Conservation (phyloP, 805 yeast species). For the Candida pini region DNA sequence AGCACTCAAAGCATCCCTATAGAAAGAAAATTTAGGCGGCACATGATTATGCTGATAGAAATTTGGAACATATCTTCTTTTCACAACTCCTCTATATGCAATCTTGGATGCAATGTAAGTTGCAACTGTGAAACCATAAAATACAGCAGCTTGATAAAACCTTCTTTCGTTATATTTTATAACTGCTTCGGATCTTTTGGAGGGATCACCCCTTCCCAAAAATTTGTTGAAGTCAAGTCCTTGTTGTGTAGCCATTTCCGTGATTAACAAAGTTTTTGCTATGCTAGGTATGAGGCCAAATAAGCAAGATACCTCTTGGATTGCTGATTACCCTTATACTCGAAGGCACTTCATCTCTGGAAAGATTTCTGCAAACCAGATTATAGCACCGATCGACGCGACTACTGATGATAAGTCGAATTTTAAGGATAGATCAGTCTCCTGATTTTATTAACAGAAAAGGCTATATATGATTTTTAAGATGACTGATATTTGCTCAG, state of each 20-base stretch:
- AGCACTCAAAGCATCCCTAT: slow-evolving; percentile 80
- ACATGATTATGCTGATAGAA: slow-evolving; percentile 80
- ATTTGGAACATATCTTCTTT: slow-evolving; percentile 69
- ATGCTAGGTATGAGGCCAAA: too few relatives aligned
- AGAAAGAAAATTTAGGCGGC: slow-evolving; percentile 78
- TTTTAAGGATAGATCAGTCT: too few relatives aligned
- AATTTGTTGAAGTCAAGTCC: slow-evolving; percentile 27
- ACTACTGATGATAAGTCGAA: too few relatives aligned
- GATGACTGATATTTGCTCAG: too few relatives aligned
- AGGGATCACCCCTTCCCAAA: slow-evolving; percentile 23
- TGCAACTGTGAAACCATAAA: slow-evolving; percentile 65
- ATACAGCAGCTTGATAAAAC: slow-evolving; percentile 64
- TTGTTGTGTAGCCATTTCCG: background rate
- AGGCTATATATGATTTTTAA: too few relatives aligned
- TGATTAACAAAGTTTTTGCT: too few relatives aligned
- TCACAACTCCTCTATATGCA: slow-evolving; percentile 68
- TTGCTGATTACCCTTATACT: too few relatives aligned
- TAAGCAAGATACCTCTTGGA: too few relatives aligned
- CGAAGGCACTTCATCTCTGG: too few relatives aligned
- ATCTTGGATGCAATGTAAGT: slow-evolving; percentile 68
- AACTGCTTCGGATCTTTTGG: slow-evolving; percentile 26
- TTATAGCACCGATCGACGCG: too few relatives aligned
- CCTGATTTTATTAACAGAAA: too few relatives aligned
- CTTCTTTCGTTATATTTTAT: slow-evolving; percentile 55
- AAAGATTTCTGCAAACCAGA: too few relatives aligned